Percentiles rank a stretch among this genome's conserved stretches.
These are phyloP conservation scores for Letharia lupina DNA, from an alignment of 495 filamentous ascomycete genomes.

Conservation along the genomic window DNA sequence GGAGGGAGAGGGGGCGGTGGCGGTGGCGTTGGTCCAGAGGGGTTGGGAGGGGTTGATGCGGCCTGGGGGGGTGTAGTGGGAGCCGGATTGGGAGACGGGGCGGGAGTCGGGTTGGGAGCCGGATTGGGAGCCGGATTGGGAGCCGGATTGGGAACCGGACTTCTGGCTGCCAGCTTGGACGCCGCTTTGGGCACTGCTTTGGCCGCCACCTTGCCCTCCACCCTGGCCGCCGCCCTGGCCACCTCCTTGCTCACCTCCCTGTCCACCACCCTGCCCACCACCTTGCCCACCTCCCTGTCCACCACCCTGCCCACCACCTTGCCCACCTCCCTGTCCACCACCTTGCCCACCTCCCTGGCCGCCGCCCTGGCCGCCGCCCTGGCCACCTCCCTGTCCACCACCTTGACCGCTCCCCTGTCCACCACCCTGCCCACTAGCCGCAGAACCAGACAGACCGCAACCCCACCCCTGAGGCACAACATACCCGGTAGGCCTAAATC, in stretches of 20 bases:
- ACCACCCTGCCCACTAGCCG: background rate
- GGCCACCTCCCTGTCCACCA: background rate
- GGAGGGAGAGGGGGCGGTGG: background rate
- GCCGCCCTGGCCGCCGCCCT: background rate
- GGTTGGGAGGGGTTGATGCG: background rate
- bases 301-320: background rate
- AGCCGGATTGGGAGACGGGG: background rate
- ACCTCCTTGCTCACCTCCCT: background rate
- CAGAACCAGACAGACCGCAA: background rate
- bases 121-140: background rate
- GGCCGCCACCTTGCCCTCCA: background rate
- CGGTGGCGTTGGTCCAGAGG: background rate
- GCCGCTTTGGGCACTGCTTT: background rate
- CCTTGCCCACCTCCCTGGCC: background rate
- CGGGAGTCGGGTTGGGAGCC: background rate
- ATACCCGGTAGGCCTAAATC: background rate
- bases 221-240: background rate
- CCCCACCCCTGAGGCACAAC: constrained; percentile 2
- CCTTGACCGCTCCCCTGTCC: background rate
- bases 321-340: background rate
- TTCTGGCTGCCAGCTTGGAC: background rate
- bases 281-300: background rate
- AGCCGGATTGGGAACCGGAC: background rate
- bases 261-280: background rate
- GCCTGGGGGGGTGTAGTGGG: background rate